Conservation (phyloP, 768 basidiomycete species). For the Boletus rufocinnamomeus region DNA sequence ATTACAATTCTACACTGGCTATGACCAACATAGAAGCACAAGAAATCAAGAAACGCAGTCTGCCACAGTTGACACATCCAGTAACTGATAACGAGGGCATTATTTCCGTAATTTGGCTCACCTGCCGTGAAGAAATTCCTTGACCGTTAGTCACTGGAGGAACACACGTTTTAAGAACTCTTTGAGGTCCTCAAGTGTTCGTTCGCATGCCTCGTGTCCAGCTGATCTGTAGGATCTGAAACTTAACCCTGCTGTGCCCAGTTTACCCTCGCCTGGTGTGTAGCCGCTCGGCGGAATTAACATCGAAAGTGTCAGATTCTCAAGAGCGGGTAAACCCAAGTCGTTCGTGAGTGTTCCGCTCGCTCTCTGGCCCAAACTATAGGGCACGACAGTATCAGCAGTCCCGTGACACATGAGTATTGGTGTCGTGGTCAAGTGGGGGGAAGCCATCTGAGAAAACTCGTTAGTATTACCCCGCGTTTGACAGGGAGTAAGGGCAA, state of each 20-base stretch:
- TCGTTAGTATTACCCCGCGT: slow-evolving; percentile 4
- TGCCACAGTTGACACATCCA: not conserved
- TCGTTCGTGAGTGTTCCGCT: slow-evolving; percentile 54
- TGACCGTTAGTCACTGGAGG: slow-evolving; percentile 29
- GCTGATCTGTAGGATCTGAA: slow-evolving; percentile 70
- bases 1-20: not conserved
- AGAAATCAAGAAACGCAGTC: not conserved
- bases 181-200: slow-evolving; percentile 72
- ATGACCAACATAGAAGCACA: slow-evolving; percentile 1
- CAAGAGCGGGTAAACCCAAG: slow-evolving; percentile 49
- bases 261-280: slow-evolving; percentile 19
- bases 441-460: slow-evolving; percentile 55
- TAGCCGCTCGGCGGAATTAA: slow-evolving; percentile 27
- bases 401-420: slow-evolving; percentile 89
- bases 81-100: not conserved
- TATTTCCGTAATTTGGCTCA: not conserved
- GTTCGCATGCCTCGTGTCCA: slow-evolving; percentile 61
- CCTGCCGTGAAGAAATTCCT: not conserved
- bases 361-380: slow-evolving; percentile 54
- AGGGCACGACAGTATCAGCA: slow-evolving; percentile 71
- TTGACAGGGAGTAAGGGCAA: slow-evolving; percentile 35
- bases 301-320: slow-evolving; percentile 38
- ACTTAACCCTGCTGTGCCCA: slow-evolving; percentile 50
- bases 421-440: slow-evolving; percentile 61
- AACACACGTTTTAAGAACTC: slow-evolving; percentile 67